These are phyloP conservation scores for Cyanidiococcus yangmingshanensis DNA, from an alignment of 23 red algal species.

Conservation along the genomic window DNA sequence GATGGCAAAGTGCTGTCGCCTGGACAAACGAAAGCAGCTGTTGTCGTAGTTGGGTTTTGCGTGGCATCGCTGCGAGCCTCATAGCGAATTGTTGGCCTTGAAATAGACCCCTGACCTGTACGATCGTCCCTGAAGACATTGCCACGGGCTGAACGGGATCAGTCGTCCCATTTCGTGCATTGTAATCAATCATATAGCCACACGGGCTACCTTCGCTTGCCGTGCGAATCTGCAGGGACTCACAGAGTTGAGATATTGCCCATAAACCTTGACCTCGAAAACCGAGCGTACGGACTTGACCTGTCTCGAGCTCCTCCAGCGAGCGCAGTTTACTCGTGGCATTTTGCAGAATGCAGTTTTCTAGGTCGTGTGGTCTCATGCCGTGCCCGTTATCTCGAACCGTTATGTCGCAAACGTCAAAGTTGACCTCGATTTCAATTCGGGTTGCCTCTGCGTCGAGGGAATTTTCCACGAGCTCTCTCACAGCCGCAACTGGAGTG, in stretches of 20 bases:
- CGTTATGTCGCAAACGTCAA: slow-evolving; percentile 16
- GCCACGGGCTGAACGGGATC: not conserved
- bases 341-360: slow-evolving; percentile 32
- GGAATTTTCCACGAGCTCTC: slow-evolving; percentile 72
- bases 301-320: slow-evolving; percentile 33
- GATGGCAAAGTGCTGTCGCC: not conserved
- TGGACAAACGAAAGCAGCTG: not conserved
- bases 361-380: slow-evolving; percentile 26
- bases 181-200: slow-evolving; percentile 14
- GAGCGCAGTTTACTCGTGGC: slow-evolving; percentile 54
- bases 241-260: slow-evolving; percentile 26
- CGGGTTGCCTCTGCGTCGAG: slow-evolving; percentile 41
- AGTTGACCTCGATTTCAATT: slow-evolving; percentile 31
- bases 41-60: not conserved
- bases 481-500: slow-evolving; percentile 32
- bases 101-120: slow-evolving; percentile 20
- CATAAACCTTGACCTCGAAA: slow-evolving; percentile 74
- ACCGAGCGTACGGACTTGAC: slow-evolving; percentile 40
- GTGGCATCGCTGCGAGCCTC: not conserved
- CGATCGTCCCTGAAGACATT: slow-evolving; percentile 35
- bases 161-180: slow-evolving; percentile 7
- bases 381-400: slow-evolving; percentile 45
- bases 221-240: slow-evolving; percentile 12
- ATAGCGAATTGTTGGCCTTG: not conserved
- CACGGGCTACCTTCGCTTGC: not conserved